Conservation (phyloP, 1,139 yeast genomes). For the Sporopachydermia cereana region DNA sequence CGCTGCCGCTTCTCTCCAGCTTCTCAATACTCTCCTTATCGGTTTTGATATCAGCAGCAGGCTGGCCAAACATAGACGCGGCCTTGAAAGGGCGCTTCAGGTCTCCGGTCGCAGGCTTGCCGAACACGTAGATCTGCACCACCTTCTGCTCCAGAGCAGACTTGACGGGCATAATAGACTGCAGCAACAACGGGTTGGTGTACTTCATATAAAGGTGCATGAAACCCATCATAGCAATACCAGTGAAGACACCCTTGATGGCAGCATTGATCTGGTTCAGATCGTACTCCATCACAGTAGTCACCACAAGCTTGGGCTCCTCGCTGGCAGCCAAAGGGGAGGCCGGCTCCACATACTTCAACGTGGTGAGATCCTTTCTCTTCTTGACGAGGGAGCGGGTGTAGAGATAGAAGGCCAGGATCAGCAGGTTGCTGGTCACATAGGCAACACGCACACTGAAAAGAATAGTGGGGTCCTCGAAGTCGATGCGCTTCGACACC, state of each 20-base stretch:
- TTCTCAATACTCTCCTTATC: slow-evolving; percentile 79
- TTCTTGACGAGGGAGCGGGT: slow-evolving; percentile 49
- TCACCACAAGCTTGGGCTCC: slow-evolving; percentile 64
- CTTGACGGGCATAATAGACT: slow-evolving; percentile 83
- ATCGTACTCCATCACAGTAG: slow-evolving; percentile 93
- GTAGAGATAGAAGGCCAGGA: slow-evolving; percentile 55
- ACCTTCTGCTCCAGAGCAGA: slow-evolving; percentile 84
- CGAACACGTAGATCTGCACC: slow-evolving; percentile 83
- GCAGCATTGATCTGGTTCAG: slow-evolving; percentile 70
- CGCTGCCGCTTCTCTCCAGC: slow-evolving; percentile 79
- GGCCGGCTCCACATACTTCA: slow-evolving; percentile 85
- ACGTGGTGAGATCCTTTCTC: slow-evolving; percentile 84
- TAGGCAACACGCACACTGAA: slow-evolving; percentile 71
- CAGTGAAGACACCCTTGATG: slow-evolving; percentile 75
- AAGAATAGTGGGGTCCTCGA: slow-evolving; percentile 72
- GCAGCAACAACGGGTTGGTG: slow-evolving; percentile 95
- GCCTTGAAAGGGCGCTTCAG: slow-evolving; percentile 96
- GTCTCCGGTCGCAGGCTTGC: slow-evolving; percentile 77
- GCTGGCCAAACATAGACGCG: slow-evolving; percentile 65
- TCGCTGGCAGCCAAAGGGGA: slow-evolving; percentile 38
- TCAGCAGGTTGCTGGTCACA: slow-evolving; percentile 50
- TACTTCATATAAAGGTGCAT: slow-evolving; percentile 97
- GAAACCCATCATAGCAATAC: slow-evolving; percentile 96
- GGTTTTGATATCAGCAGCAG: slow-evolving; percentile 51
- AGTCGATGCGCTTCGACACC: slow-evolving; percentile 77